Evolutionary conservation across 495 filamentous ascomycete species (phyloP).

Genomic region (Penicillium flavigenum): DNA sequence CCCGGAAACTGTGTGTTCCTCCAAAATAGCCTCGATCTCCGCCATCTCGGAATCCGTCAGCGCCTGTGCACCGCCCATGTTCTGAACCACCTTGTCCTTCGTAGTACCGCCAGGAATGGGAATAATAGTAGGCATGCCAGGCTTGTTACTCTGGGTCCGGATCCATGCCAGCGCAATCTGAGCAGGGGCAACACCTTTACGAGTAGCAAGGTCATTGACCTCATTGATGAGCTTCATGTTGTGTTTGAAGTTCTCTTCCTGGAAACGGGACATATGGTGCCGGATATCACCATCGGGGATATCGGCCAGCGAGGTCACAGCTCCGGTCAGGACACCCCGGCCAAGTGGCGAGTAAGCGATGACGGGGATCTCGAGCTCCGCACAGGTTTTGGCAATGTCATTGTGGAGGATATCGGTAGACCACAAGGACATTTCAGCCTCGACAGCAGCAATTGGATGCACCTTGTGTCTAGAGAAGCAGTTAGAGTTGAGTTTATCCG

Average conservation of each 20-base stretch:
- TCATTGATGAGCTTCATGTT: constrained; percentile 71
- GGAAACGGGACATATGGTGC: constrained; percentile 59
- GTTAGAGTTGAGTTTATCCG: constrained; percentile 15
- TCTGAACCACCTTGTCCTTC: constrained; percentile 47
- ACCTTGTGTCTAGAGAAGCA: constrained; percentile 49
- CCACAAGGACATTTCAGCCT: constrained; percentile 77
- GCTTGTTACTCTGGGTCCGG: constrained; percentile 49
- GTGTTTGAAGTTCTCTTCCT: constrained; percentile 63
- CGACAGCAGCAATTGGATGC: constrained; percentile 69
- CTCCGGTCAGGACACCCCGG: constrained; percentile 55
- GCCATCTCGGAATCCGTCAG: constrained; percentile 45
- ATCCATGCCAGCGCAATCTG: constrained; percentile 83
- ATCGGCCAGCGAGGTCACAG: constrained; percentile 59
- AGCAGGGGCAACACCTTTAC: constrained; percentile 68
- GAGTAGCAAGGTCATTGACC: constrained; percentile 62
- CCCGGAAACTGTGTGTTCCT: constrained; percentile 40
- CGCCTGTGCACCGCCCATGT: constrained; percentile 36
- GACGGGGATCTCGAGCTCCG: constrained; percentile 68
- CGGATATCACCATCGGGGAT: constrained; percentile 61
- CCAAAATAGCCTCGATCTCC: constrained; percentile 46
- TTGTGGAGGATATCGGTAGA: constrained; percentile 68
- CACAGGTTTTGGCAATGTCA: constrained; percentile 69
- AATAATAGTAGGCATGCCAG: constrained; percentile 69
- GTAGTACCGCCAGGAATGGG: constrained; percentile 75
- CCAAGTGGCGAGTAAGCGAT: constrained; percentile 65